Base-by-base conservation (phyloP, 2,329 filamentous ascomycete genomes). In the Cladophialophora bantiana region DNA sequence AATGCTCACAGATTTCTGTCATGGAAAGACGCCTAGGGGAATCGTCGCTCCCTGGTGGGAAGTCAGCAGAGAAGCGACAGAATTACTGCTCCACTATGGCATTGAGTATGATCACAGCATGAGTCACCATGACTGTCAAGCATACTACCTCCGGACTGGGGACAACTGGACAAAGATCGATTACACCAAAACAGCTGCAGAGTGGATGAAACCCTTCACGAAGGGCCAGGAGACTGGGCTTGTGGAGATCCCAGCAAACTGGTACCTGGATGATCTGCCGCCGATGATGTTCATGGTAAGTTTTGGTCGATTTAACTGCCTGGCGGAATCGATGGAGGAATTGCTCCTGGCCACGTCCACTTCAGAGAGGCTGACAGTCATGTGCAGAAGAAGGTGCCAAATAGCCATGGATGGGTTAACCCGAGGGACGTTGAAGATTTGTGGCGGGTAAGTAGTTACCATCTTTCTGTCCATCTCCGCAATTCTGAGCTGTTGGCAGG, bases 31-130 rank as follows among this genome's bases (percentile, higher is more conserved):
- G 0, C 91, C 91, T 0, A 81, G 89, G 0, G 90, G 91, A 0
- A 89, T 85, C 42, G 90, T 93, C 0, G 90, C 90, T 0, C 90
- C 91, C 0, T 93, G 86, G 84, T 93, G 90, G 90, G 90, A 93
- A 74, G 88, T 86, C 0, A 88, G 85, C 66, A 84, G 86, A 69
- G 90, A 92, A 75, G 89, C 88, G 4, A 86, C 86, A 0, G 78
- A 82, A 36, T 38, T 81, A 36, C 71, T 81, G 63, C 75, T 82
- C 10, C 73, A 72, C 4, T 81, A 81, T 60, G 80, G 80, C 0
- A 78, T 81, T 18, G 78, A 81, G 69, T 79, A 79, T 68, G 80
- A 82, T 63, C 80, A 82, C 70, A 78, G 76, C 55, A 79, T 82
- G 76, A 77, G 74, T 10, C 80, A 82, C 60, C 77, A 81, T 67